These are phyloP conservation scores for Thoreauomyces humboldtii DNA, from an alignment of 192 early-diverging fungal species.

Conservation along the genomic window DNA sequence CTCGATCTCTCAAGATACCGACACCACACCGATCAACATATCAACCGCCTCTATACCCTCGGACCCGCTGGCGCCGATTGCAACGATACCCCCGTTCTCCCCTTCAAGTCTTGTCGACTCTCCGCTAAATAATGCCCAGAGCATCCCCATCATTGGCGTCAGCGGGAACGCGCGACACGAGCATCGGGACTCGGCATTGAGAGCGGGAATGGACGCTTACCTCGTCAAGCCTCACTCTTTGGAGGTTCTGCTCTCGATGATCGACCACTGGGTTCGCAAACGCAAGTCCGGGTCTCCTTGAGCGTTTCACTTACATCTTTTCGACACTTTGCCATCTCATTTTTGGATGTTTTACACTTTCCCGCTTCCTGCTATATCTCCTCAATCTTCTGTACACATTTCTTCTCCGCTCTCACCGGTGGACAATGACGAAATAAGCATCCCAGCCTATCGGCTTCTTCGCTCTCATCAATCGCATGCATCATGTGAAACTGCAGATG, in stretches of 20 bases:
- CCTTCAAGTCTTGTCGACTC: not conserved
- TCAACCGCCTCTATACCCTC: not conserved
- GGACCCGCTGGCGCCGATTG: not conserved
- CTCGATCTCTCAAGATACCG: not conserved
- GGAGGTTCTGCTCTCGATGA: not conserved
- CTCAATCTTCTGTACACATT: no score
- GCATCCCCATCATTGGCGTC: constrained; percentile 3
- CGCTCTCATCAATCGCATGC: no score
- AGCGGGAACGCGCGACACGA: constrained; percentile 15
- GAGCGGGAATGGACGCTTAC: constrained; percentile 4
- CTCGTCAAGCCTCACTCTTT: constrained; percentile 14
- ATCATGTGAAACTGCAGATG: no score
- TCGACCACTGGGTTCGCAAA: not conserved
- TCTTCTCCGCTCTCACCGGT: no score
- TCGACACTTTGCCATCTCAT: no score
- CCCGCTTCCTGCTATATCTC: no score
- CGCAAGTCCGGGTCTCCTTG: no score
- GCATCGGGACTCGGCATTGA: constrained; percentile 6
- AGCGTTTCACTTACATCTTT: no score
- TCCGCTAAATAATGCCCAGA: constrained; percentile 1
- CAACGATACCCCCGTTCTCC: not conserved
- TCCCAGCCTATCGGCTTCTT: no score
- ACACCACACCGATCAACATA: not conserved
- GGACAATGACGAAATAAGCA: no score
- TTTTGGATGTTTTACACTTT: no score